These are phyloP conservation scores for Colletotrichum sp. DNA, from an alignment of 2,329 filamentous ascomycete genomes.

Conservation along the genomic window DNA sequence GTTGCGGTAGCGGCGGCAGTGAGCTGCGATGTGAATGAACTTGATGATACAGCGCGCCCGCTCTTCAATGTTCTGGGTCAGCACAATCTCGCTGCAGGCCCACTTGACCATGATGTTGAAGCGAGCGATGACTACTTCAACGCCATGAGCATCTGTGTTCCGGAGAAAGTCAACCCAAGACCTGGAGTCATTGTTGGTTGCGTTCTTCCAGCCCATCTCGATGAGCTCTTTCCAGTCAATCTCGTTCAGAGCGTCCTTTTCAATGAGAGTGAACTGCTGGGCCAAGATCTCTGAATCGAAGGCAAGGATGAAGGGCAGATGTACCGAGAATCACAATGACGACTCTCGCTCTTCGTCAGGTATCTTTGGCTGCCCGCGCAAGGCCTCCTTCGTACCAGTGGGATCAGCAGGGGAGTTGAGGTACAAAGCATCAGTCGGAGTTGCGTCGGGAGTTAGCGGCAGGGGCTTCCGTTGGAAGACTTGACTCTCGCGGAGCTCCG, in stretches of 20 bases:
- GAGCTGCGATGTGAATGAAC: constrained; percentile 79
- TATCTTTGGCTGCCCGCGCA: constrained; percentile 38
- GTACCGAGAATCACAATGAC: constrained; percentile 52
- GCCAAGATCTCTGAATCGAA: constrained; percentile 81
- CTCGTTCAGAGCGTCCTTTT: constrained; percentile 85
- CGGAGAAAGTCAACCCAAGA: constrained; percentile 86
- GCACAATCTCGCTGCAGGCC: constrained; percentile 79
- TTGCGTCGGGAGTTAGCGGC: constrained; percentile 55
- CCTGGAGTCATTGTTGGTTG: constrained; percentile 65
- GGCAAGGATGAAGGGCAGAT: constrained; percentile 81
- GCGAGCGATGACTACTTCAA: constrained; percentile 83
- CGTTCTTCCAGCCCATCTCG: constrained; percentile 81
- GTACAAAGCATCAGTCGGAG: constrained; percentile 46
- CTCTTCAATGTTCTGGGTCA: constrained; percentile 75
- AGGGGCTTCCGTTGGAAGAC: constrained; percentile 49
- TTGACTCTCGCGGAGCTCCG: constrained; percentile 45
- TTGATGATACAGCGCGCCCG: constrained; percentile 80
- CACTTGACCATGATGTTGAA: constrained; percentile 92
- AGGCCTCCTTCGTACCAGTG: constrained; percentile 38
- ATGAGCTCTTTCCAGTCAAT: constrained; percentile 90
- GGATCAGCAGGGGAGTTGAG: constrained; percentile 35
- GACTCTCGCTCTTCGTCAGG: constrained; percentile 29
- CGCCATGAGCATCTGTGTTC: constrained; percentile 73
- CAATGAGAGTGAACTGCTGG: constrained; percentile 84
- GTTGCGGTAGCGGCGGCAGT: constrained; percentile 78